Evolutionary conservation across 192 early-diverging fungal genomes (phyloP).

Genomic region (Radiomyces spectabilis): DNA sequence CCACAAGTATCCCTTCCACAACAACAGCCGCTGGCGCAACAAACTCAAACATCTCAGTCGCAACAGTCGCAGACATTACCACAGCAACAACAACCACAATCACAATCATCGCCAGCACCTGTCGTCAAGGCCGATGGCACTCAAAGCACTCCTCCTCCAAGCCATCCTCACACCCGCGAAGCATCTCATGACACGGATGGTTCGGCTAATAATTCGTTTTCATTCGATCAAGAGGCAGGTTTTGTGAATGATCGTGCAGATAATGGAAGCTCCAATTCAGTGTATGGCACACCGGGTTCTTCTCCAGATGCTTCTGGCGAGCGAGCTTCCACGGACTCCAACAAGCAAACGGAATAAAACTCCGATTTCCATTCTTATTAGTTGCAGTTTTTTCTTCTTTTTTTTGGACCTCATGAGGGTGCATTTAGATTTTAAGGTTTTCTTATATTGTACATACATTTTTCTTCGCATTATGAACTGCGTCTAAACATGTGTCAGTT

Average conservation of each 20-base stretch:
- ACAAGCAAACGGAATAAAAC: too few relatives aligned
- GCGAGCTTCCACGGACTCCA: too few relatives aligned
- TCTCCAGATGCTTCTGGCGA: slow-evolving; percentile 5
- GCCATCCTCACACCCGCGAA: slow-evolving; percentile 7
- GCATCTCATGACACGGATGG: slow-evolving; percentile 5
- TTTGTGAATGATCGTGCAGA: slow-evolving; percentile 4
- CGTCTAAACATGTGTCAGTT: too few relatives aligned
- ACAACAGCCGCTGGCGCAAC: background rate
- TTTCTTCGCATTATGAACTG: too few relatives aligned
- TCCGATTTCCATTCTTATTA: too few relatives aligned
- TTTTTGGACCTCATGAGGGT: too few relatives aligned
- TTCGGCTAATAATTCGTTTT: background rate
- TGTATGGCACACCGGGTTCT: slow-evolving; percentile 16
- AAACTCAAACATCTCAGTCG: too few relatives aligned
- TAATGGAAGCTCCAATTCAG: background rate
- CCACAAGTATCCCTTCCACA: background rate
- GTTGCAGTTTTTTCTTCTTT: too few relatives aligned
- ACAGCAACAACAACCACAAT: background rate
- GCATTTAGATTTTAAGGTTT: too few relatives aligned
- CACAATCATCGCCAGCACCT: background rate
- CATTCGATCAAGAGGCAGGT: too few relatives aligned
- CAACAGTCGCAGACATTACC: background rate
- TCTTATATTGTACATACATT: too few relatives aligned
- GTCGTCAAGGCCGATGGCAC: background rate
- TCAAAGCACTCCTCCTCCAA: slow-evolving; percentile 15